Conservation (phyloP, 2,329 filamentous ascomycete species). For the Amesomyces nigricolor region DNA sequence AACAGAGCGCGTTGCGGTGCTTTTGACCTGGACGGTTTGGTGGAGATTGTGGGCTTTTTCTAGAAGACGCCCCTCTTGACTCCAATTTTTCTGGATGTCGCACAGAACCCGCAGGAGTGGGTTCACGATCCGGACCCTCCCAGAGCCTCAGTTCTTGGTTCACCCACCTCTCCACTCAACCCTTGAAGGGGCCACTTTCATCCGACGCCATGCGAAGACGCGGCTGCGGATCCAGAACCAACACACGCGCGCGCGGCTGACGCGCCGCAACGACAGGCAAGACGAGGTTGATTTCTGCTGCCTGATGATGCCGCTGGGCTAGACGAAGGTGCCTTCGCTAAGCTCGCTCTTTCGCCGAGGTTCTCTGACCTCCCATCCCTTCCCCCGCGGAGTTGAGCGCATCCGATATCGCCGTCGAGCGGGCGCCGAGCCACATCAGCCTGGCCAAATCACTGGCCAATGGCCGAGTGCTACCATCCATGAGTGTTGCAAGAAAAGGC, state of each 20-base stretch:
- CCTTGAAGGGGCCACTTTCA: constrained; percentile 24
- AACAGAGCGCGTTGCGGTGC: constrained; percentile 2
- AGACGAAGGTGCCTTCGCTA: background rate
- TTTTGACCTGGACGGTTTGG: constrained; percentile 15
- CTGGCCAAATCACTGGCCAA: constrained; percentile 1
- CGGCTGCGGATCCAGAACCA: constrained; percentile 5
- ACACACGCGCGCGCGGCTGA: constrained; percentile 13
- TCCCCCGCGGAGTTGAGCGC: background rate
- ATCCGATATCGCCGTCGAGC: constrained; percentile 9
- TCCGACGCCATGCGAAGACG: constrained; percentile 22
- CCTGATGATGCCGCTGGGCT: constrained; percentile 7
- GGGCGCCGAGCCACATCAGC: background rate
- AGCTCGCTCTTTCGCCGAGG: background rate
- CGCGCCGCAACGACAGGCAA: constrained; percentile 10
- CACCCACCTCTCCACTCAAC: constrained; percentile 24
- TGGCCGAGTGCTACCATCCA: background rate
- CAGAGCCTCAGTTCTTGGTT: constrained; percentile 29
- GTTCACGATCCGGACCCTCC: constrained; percentile 29
- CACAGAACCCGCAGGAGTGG: constrained; percentile 30
- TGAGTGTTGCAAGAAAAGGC: background rate
- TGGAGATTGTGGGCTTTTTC: constrained; percentile 21
- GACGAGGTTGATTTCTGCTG: background rate
- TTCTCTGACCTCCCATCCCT: background rate
- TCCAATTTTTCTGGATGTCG: constrained; percentile 27
- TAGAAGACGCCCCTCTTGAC: constrained; percentile 27